Conservation (phyloP, 1,284 basidiomycete genomes). For the Peniophora sp. region DNA sequence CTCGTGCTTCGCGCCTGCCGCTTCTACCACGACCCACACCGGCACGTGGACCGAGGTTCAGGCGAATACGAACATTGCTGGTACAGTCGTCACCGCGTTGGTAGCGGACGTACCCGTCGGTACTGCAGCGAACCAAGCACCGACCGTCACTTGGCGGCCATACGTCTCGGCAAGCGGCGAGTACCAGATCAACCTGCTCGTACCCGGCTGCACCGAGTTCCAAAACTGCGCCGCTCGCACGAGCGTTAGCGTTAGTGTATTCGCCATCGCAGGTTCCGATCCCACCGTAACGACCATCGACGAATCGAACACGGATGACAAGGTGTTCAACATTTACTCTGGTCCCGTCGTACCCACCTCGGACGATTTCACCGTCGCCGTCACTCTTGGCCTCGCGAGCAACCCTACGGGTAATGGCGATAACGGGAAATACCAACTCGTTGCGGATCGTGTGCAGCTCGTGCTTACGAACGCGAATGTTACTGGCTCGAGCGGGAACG, state of each 20-base stretch:
- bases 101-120: constrained; percentile 62
- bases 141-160: constrained; percentile 84
- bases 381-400: constrained; percentile 63
- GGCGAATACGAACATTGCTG: constrained; percentile 67
- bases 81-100: constrained; percentile 72
- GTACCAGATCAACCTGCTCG: constrained; percentile 79
- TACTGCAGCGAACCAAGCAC: constrained; percentile 49
- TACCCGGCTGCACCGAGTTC: constrained; percentile 81
- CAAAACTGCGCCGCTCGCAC: constrained; percentile 80
- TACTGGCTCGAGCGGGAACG: constrained; percentile 20
- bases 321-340: constrained; percentile 60
- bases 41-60: constrained; percentile 65
- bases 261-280: constrained; percentile 60
- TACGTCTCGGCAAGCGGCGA: constrained; percentile 83
- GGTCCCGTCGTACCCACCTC: constrained; percentile 76
- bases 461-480: constrained; percentile 56
- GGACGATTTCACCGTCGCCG: constrained; percentile 64
- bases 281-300: constrained; percentile 66
- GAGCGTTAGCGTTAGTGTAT: constrained; percentile 76
- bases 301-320: constrained; percentile 68
- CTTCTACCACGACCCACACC: constrained; percentile 56
- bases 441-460: constrained; percentile 77
- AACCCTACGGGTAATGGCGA: constrained; percentile 53
- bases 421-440: constrained; percentile 64
- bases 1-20: constrained; percentile 70